Evolutionary conservation across 164 flowering plant genomes (phyloP), one percentile per base, ranked within the genome.

Genomic region (Aristolochia californica): DNA sequence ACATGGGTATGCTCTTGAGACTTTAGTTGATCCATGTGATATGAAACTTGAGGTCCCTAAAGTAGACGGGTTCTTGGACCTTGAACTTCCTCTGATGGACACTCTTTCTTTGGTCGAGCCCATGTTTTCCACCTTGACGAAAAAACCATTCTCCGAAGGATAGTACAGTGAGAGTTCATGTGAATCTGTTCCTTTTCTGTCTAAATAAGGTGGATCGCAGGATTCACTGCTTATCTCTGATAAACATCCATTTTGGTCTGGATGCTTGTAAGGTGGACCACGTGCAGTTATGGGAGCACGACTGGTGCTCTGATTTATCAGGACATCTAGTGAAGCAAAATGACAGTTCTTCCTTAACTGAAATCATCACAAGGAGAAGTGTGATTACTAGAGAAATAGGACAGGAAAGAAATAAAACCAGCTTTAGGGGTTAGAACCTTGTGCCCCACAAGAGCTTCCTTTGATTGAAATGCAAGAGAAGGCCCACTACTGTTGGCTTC

Each of bases 1-100:
- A 56, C 57, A 66, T 27, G 58, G 45, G 45, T 70, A 71, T 58
- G 72, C 87, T 51, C 62, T 69, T n/a, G 76, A 61, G 28, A 48
- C 64, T 69, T 68, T 69, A 13, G 44, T n/a, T 58, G 77, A 62
- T 66, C 73, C 80, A 30, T 75, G 68, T 28, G 69, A 68, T 60
- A 50, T 66, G 45, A 72, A 56, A 28, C 12, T 28, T 62, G 69
- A 68, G 24, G 66, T 43, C 55, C 62, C 76, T 14, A 17, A 44
- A 18, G 68, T 16, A 55, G 77, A 55, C 17, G 65, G 48, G 58
- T 62, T 60, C 63, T 66, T 74, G 21, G 75, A 16, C 56, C 60
- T 71, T 18, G 30, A 53, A 59, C 69, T 71, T 56, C 63, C 72
- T 38, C 62, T 56, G 14, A 10, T 11, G 4, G 66, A 61, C 48